A percentile compares a stretch with the other conserved stretches of the same genome.
phyloP scores from a whole-genome alignment of 495 filamentous ascomycete genomes.

The Penicillium arizonense region DNA sequence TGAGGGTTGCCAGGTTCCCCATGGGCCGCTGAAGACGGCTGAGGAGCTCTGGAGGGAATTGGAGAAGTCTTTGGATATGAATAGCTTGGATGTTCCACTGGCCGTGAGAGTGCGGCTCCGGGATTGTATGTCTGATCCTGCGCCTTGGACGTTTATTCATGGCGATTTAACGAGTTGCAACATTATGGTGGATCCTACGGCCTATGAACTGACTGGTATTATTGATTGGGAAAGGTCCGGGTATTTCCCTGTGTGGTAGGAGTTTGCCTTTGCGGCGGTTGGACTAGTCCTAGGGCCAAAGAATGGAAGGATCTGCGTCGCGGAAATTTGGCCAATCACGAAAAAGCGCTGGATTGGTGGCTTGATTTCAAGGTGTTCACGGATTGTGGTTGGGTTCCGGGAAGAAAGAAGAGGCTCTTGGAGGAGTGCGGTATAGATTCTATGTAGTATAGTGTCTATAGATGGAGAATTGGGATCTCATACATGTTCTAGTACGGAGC shows the following conservation, averaged over 20 bases:
- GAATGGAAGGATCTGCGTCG: conserved; percentile 21
- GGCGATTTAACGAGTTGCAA: conserved; percentile 28
- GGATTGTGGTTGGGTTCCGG: background rate
- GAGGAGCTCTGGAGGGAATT: conserved; percentile 26
- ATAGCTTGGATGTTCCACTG: conserved; percentile 12
- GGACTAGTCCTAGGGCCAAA: conserved; percentile 6
- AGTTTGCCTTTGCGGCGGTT: conserved; percentile 20
- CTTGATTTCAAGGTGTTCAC: background rate
- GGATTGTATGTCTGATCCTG: conserved; percentile 17
- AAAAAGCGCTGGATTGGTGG: background rate
- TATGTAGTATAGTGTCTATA: background rate
- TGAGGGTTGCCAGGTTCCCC: background rate
- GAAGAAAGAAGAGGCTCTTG: background rate
- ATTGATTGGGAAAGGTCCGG: conserved; percentile 36
- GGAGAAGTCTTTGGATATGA: conserved; percentile 5
- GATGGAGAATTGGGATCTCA: background rate
- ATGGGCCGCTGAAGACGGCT: conserved; percentile 23
- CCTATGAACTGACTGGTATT: conserved; percentile 21
- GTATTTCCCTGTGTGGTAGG: conserved; percentile 34
- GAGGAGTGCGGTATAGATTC: background rate
- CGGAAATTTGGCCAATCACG: conserved; percentile 24
- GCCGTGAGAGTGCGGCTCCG: conserved; percentile 14
- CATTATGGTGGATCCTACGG: conserved; percentile 24
- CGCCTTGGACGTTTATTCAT: conserved; percentile 31
- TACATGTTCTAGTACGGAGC: background rate